Evolutionary conservation across 495 filamentous ascomycete species (phyloP).

Genomic region (Hamigera avellanea): DNA sequence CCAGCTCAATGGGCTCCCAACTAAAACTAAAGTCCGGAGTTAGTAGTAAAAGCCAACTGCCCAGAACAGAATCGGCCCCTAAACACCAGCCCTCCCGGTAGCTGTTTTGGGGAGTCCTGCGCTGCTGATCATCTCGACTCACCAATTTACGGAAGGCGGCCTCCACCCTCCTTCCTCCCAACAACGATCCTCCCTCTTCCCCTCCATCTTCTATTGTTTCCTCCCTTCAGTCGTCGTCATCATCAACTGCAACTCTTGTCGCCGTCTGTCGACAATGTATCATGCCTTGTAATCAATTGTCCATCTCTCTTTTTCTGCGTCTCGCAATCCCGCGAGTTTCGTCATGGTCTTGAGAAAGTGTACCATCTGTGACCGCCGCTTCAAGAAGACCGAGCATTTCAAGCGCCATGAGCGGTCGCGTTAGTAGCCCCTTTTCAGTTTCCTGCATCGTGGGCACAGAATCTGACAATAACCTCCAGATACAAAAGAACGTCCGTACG

Average conservation of each 20-base stretch:
- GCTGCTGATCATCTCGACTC: too few relatives aligned
- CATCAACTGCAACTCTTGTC: background rate
- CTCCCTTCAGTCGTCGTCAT: background rate
- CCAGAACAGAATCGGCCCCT: too few relatives aligned
- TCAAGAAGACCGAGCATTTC: conserved; percentile 44
- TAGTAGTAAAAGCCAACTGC: too few relatives aligned
- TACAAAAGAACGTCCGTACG: conserved; percentile 42
- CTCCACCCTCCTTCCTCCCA: too few relatives aligned
- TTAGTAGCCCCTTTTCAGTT: conserved; percentile 22
- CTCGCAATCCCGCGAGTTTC: conserved; percentile 8
- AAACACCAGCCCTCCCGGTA: too few relatives aligned
- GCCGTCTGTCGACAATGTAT: background rate
- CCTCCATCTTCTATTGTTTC: conserved; percentile 1
- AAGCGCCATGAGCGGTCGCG: conserved; percentile 44
- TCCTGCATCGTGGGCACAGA: too few relatives aligned
- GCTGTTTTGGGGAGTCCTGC: too few relatives aligned
- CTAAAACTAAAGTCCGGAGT: too few relatives aligned
- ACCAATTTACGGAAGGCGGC: too few relatives aligned
- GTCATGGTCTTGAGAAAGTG: conserved; percentile 41
- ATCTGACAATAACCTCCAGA: conserved; percentile 17
- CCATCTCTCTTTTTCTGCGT: background rate
- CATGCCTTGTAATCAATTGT: conserved; percentile 3
- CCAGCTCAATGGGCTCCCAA: too few relatives aligned
- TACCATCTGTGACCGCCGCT: conserved; percentile 38
- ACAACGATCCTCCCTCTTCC: conserved; percentile 1